Base-by-base conservation (phyloP, 768 basidiomycete genomes). In the Macrolepiota albuminosa region DNA sequence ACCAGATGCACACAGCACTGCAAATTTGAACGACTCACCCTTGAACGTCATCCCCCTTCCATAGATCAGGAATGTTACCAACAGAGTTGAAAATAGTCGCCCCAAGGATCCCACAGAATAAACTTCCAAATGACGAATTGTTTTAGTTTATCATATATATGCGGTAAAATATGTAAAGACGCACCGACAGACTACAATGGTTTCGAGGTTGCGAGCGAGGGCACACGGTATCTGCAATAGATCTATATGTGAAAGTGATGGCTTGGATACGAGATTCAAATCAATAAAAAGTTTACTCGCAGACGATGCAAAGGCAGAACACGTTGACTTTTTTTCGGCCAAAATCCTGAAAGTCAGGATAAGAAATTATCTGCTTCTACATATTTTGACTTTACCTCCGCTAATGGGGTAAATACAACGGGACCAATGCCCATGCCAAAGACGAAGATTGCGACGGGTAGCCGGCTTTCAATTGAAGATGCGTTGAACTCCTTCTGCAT, bases 171-270 rank as follows among this genome's bases (percentile, higher is more conserved):
- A 18, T 18, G 24, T 49, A 29, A 16, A 9, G 31, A 40, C 61
- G 6, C 52, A 67, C 67, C 67, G 67, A 54, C 56, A 66, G 7
- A 67, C 37, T 4, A 60, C 53, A 9, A 67, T 67, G 11, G 64
- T 62, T 21, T 26, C 42, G 7, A 67, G 37, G 33, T 64, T 64
- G 11, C 39, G 54, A 14, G 67, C 63, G n/a, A 67, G 58, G 29
- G 67, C 67, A 42, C 64, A 67, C 10, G 67, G 67, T 29, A 67
- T 63, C 51, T 67, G 67, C 16, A 67, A 57, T 40, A 63, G 24
- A 62, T 67, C 67, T 67, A 53, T 59, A 42, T 37, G 36, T 10
- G 33, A 56, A 56, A 52, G 58, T 21, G 60, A 46, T 34, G 29
- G 34, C 43, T 67, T 61, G 64, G 62, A 66, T 60, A 58, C 21